Percentiles rank a stretch among this genome's conserved stretches.
phyloP scores from a whole-genome alignment of 352 stramenopile genomes.

The Pythium aquatile region DNA sequence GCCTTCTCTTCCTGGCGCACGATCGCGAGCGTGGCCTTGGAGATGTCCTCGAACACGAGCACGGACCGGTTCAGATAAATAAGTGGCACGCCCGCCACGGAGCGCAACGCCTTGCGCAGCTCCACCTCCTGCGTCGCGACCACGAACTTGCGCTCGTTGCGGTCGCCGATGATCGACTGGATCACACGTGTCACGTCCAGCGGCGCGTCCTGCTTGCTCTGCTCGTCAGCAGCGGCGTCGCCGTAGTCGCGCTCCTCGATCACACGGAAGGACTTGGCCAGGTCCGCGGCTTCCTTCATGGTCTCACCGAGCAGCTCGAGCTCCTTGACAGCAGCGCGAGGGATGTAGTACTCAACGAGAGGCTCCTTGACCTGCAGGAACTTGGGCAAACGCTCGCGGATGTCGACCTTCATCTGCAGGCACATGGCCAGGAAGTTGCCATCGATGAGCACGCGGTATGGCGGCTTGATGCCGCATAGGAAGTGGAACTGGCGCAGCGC shows the following conservation, averaged over 20 bases:
- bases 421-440: conserved; percentile 89
- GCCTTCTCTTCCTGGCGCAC: conserved; percentile 75
- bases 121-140: conserved; percentile 86
- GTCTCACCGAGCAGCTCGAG: conserved; percentile 65
- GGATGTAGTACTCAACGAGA: conserved; percentile 73
- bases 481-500: conserved; percentile 87
- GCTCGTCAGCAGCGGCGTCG: conserved; percentile 19
- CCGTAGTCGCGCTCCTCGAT: conserved; percentile 40
- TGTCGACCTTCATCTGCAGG: conserved; percentile 84
- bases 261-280: conserved; percentile 71
- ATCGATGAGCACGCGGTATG: conserved; percentile 81
- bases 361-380: conserved; percentile 80
- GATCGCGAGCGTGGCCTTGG: conserved; percentile 70
- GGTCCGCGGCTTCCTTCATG: conserved; percentile 56
- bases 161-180: conserved; percentile 56
- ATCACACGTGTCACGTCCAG: conserved; percentile 61
- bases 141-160: conserved; percentile 79
- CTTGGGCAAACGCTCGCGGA: conserved; percentile 74
- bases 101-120: conserved; percentile 67
- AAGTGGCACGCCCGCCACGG: conserved; percentile 73
- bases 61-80: conserved; percentile 87
- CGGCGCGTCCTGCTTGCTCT: conserved; percentile 15
- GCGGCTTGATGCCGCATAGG: conserved; percentile 82
- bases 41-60: conserved; percentile 87
- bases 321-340: conserved; percentile 63